These are phyloP conservation scores for Talaromyces wortmannii DNA, from an alignment of 495 filamentous ascomycete genomes.

Conservation along the genomic window DNA sequence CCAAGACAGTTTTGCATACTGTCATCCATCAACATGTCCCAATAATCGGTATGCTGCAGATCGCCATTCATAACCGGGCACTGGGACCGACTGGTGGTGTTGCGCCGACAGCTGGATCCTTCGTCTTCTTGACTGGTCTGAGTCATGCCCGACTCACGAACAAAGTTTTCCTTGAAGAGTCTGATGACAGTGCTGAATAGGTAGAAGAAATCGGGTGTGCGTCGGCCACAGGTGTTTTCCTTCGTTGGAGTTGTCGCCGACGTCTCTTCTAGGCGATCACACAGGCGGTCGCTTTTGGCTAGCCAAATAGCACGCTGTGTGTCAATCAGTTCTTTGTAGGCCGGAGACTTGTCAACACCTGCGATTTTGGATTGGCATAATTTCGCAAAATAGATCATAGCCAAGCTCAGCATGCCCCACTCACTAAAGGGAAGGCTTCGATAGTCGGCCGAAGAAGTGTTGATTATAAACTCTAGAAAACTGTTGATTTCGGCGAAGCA, in stretches of 20 bases:
- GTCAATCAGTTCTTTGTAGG: not conserved
- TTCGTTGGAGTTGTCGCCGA: not conserved
- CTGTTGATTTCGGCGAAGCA: not conserved
- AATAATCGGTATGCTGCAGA: not conserved
- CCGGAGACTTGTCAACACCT: not conserved
- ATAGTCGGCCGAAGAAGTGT: not conserved
- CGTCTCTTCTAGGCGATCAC: not conserved
- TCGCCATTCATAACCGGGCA: constrained; percentile 2
- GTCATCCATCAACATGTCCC: constrained; percentile 1
- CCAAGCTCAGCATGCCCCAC: not conserved
- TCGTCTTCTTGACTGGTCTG: not conserved
- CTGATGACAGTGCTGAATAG: not conserved
- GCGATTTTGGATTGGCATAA: not conserved
- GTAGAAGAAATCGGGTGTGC: not conserved
- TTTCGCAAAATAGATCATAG: not conserved
- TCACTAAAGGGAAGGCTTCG: not conserved
- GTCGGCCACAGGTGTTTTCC: not conserved
- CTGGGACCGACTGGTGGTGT: not conserved
- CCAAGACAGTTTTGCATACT: not conserved
- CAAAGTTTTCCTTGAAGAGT: not conserved
- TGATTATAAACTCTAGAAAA: not conserved
- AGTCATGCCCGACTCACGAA: not conserved
- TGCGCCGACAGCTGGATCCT: not conserved
- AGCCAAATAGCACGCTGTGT: not conserved
- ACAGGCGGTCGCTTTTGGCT: not conserved